Evolutionary conservation across 2,329 filamentous ascomycete genomes (phyloP), one percentile per base, ranked within the genome.

Genomic region (Alternaria novae-zelandiae): DNA sequence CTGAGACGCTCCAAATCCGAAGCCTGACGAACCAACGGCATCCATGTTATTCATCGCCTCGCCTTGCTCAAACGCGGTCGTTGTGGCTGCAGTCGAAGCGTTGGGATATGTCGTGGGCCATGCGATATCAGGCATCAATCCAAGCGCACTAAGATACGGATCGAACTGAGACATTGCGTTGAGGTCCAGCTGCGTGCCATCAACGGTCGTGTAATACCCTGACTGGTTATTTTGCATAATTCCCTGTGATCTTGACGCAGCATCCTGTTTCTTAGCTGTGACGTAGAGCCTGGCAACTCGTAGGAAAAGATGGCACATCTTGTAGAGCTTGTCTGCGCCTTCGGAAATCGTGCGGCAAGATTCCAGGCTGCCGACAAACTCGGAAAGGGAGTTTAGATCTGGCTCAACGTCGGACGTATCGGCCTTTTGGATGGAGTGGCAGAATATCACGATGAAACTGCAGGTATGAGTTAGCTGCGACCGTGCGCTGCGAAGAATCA

Each of bases 111-210:
- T 54, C 61, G 28, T 64, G 36, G 67, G 70, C 73, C 56, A 78
- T 3, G 68, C 59, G 3, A 69, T 61, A 41, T 77, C 78, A 1
- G 86, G 85, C 65, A 88, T 87, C 62, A 91, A 83, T 0, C 89
- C 89, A 15, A 91, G 82, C 21, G 89, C 88, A 69, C 83, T 87
- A 2, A 91, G 82, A 69, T 90, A 91, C 61, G 87, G 86, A 67
- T 91, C 88, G 64, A 91, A 89, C n/a, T 78, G 74, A 8, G 72
- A 71, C 70, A 77, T 77, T 15, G 71, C 63, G 47, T 63, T 74
- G 43, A 70, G 45, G 45, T 76, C 72, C 11, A 74, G 58, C 17
- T 67, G 65, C 4, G 61, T 61, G 26, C 60, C 57, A 36, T 67
- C 62, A 7, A 64, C 25, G 6, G 68, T 57, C 2, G 63, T 68